These are phyloP conservation scores for Rhodofomes roseus DNA, from an alignment of 1,284 basidiomycete species.

Conservation along the genomic window DNA sequence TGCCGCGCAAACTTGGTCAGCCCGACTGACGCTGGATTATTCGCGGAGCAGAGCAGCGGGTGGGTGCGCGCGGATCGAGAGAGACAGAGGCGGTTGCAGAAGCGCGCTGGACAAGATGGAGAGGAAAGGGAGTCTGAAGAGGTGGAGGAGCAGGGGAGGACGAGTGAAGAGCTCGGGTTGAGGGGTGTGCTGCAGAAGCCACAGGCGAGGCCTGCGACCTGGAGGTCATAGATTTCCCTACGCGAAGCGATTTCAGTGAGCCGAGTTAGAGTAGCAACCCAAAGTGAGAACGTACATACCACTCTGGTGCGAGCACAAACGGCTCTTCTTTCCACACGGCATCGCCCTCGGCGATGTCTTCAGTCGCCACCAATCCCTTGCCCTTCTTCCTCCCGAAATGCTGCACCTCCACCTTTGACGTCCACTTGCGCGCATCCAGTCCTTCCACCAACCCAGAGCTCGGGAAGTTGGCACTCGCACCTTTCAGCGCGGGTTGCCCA, in stretches of 20 bases:
- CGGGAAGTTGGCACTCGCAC: slow-evolving; percentile 34
- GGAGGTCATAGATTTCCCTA: slow-evolving; percentile 73
- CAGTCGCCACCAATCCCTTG: slow-evolving; percentile 77
- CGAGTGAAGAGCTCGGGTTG: slow-evolving; percentile 38
- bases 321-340: slow-evolving; percentile 82
- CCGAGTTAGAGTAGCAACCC: too few species aligned
- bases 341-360: slow-evolving; percentile 67
- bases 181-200: slow-evolving; percentile 67
- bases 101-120: slow-evolving; percentile 56
- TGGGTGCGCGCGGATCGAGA: slow-evolving; percentile 60
- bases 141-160: slow-evolving; percentile 47
- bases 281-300: slow-evolving; percentile 49
- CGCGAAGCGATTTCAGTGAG: not conserved
- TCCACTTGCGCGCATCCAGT: slow-evolving; percentile 60
- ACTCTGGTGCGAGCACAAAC: slow-evolving; percentile 68
- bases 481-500: not conserved
- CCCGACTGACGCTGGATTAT: slow-evolving; percentile 64
- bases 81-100: slow-evolving; percentile 79
- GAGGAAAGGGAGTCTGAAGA: slow-evolving; percentile 35
- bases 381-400: slow-evolving; percentile 74
- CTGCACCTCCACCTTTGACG: slow-evolving; percentile 61
- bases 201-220: slow-evolving; percentile 53
- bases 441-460: slow-evolving; percentile 64
- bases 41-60: slow-evolving; percentile 68
- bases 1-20: slow-evolving; percentile 60